Evolutionary conservation across 331 rosid species (phyloP).

Genomic region (Phaseolus coccineus): DNA sequence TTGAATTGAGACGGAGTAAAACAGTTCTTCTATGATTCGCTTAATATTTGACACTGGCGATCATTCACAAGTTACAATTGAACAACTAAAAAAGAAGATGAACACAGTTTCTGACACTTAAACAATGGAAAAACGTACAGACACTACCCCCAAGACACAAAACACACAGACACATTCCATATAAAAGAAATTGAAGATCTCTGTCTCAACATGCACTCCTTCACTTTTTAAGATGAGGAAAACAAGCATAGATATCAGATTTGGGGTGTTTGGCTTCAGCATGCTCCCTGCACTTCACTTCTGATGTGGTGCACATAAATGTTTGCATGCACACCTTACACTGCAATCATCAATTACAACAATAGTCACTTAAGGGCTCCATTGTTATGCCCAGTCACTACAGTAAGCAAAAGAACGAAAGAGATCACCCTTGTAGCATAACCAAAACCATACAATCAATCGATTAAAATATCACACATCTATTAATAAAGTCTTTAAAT

Average conservation of each 20-base stretch:
- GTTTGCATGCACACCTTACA: conserved; percentile 99
- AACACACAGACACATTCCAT: conserved; percentile 42
- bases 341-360: conserved; percentile 60
- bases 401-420: not conserved
- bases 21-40: not conserved
- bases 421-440: not conserved
- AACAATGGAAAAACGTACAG: conserved; percentile 37
- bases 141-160: conserved; percentile 36
- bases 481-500: not conserved
- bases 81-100: not conserved
- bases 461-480: conserved; percentile 3
- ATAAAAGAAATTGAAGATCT: conserved; percentile 26
- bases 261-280: conserved; percentile 96
- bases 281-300: conserved; percentile 97
- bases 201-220: conserved; percentile 24
- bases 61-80: conserved; percentile 38
- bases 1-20: not conserved
- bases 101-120: conserved; percentile 38
- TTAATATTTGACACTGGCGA: conserved; percentile 40
- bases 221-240: conserved; percentile 85
- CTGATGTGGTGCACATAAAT: conserved; percentile 89
- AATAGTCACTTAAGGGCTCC: conserved; percentile 22
- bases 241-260: conserved; percentile 72
- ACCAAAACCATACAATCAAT: not conserved
- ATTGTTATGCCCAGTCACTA: not conserved